Percentiles rank a stretch among this genome's conserved stretches.
phyloP scores from a whole-genome alignment of 768 basidiomycete genomes.

The Zangia roseola region DNA sequence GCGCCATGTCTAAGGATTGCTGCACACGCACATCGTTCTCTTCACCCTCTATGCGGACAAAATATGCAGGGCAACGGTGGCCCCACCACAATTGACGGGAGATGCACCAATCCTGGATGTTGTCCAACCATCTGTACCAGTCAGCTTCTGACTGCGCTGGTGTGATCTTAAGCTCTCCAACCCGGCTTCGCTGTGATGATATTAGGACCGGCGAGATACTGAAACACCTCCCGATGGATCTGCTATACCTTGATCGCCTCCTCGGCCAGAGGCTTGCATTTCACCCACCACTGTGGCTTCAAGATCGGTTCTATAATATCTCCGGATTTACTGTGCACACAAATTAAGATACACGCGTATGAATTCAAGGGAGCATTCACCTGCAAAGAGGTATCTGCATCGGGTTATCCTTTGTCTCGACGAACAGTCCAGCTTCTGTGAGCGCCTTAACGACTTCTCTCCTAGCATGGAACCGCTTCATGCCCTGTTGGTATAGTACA shows the following conservation, averaged over 20 bases:
- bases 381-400: slow-evolving; percentile 97
- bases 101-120: slow-evolving; percentile 98
- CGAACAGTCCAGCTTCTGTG: slow-evolving; percentile 79
- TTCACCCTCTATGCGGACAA: slow-evolving; percentile 79
- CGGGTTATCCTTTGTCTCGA: slow-evolving; percentile 93
- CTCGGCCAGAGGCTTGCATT: slow-evolving; percentile 86
- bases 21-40: slow-evolving; percentile 55
- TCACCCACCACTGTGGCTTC: slow-evolving; percentile 99
- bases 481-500: slow-evolving; percentile 54
- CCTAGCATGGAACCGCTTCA: slow-evolving; percentile 96
- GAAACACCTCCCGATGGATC: not conserved
- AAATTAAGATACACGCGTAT: slow-evolving; percentile 1
- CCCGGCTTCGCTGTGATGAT: slow-evolving; percentile 68
- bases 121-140: slow-evolving; percentile 95
- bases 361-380: slow-evolving; percentile 32
- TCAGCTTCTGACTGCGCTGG: slow-evolving; percentile 89
- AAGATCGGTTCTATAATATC: slow-evolving; percentile 93
- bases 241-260: slow-evolving; percentile 75
- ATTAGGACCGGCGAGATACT: not conserved
- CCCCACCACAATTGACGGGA: slow-evolving; percentile 99
- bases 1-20: not conserved
- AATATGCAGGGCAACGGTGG: slow-evolving; percentile 93
- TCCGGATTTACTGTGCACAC: slow-evolving; percentile 75
- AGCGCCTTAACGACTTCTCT: slow-evolving; percentile 79
- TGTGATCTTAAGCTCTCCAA: slow-evolving; percentile 80